phyloP scores from a whole-genome alignment of 2,329 filamentous ascomycete genomes.

The Ceratocystis colombiana region DNA sequence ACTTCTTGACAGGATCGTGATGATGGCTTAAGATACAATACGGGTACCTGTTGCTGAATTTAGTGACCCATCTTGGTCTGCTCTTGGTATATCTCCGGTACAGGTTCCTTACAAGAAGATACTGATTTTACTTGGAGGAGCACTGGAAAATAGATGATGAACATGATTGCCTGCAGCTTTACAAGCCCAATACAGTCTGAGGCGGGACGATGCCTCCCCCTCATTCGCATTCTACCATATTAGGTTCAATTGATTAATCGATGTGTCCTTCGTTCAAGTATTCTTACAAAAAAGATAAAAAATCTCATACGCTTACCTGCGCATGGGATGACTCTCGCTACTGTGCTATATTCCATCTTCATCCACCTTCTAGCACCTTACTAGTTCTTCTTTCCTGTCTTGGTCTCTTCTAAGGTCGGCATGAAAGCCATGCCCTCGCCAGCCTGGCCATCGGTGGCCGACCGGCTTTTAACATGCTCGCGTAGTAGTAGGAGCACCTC shows the following conservation, averaged over 20 bases:
- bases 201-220: background rate
- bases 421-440: slow-evolving; percentile 48
- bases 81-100: too few species aligned
- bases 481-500: slow-evolving; percentile 68
- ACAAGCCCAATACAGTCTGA: background rate
- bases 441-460: slow-evolving; percentile 36
- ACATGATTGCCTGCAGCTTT: slow-evolving; percentile 2
- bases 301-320: background rate
- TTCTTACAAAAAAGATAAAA: background rate
- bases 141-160: background rate
- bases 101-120: too few species aligned
- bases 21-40: too few species aligned
- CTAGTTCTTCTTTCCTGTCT: slow-evolving; percentile 16
- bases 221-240: background rate
- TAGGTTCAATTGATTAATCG: background rate
- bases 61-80: too few species aligned
- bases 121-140: background rate
- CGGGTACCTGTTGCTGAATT: too few species aligned
- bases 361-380: background rate
- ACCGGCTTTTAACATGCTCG: slow-evolving; percentile 61
- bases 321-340: background rate
- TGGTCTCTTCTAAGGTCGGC: slow-evolving; percentile 37
- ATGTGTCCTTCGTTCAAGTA: background rate
- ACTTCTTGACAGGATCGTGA: too few species aligned
- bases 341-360: background rate